Percentiles rank a stretch among this genome's conserved stretches.
These are phyloP conservation scores for Gilbertella persicaria DNA, from an alignment of 371 early-diverging fungal genomes.

Conservation along the genomic window DNA sequence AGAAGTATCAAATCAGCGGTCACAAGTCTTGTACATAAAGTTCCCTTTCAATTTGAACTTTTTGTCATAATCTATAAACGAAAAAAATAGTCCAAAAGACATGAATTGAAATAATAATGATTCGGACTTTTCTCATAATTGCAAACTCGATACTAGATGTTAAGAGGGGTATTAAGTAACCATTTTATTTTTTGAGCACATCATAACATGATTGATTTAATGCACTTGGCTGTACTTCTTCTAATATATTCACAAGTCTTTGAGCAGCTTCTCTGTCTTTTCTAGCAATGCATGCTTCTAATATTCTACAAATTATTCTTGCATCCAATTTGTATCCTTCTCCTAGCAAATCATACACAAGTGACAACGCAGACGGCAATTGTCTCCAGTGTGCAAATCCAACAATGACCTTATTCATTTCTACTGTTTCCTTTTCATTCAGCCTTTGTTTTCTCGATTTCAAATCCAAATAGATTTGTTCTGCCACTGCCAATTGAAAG, in stretches of 20 bases:
- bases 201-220: not conserved
- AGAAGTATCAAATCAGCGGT: no score
- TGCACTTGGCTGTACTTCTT: not conserved
- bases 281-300: not conserved
- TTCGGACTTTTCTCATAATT: no score
- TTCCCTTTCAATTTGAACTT: no score
- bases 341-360: constrained; percentile 19
- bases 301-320: not conserved
- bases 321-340: constrained; percentile 11
- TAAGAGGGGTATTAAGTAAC: no score
- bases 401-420: constrained; percentile 7
- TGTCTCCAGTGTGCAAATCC: constrained; percentile 9
- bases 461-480: constrained; percentile 27
- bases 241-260: constrained; percentile 9
- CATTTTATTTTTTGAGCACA: not conserved
- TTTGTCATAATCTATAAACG: no score
- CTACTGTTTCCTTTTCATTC: not conserved
- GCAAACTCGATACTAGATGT: no score
- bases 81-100: no score
- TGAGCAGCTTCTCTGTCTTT: constrained; percentile 14
- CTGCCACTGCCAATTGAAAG: constrained; percentile 11
- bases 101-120: no score
- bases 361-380: constrained; percentile 16
- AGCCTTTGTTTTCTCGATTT: constrained; percentile 5
- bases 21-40: no score